These are phyloP conservation scores for Pugionium cornutum DNA, from an alignment of 345 rosid species.

Conservation along the genomic window DNA sequence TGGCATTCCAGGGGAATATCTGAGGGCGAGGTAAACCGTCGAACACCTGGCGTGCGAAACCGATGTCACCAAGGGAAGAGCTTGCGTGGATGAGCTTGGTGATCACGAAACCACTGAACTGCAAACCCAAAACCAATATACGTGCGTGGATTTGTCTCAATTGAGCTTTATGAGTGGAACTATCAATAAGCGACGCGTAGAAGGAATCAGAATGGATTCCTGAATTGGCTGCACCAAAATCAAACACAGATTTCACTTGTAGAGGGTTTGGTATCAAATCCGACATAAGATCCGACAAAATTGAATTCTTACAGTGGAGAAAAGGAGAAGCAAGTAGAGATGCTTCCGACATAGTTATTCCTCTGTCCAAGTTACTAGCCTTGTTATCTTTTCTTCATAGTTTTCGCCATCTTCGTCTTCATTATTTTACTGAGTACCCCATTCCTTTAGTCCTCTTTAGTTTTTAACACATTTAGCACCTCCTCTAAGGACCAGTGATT, in stretches of 20 bases:
- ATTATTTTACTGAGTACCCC: neutral
- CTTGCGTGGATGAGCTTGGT: slow-evolving; percentile 45
- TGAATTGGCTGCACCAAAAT: slow-evolving; percentile 29
- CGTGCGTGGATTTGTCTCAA: slow-evolving; percentile 55
- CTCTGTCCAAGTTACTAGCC: neutral
- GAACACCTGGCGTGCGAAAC: slow-evolving; percentile 58
- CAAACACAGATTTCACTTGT: neutral
- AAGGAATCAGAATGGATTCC: slow-evolving; percentile 43
- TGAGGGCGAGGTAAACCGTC: slow-evolving; percentile 59
- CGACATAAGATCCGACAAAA: neutral
- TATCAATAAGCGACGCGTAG: slow-evolving; percentile 51
- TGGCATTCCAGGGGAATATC: slow-evolving; percentile 63
- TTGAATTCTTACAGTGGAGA: slow-evolving; percentile 30
- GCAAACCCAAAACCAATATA: slow-evolving; percentile 48
- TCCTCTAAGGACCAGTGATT: neutral
- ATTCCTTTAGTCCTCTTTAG: neutral
- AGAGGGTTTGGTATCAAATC: neutral
- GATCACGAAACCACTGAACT: slow-evolving; percentile 49
- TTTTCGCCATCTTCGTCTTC: slow-evolving; percentile 12
- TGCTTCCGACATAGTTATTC: slow-evolving; percentile 33
- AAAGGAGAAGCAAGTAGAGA: slow-evolving; percentile 36
- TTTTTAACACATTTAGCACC: neutral
- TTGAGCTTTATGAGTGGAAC: slow-evolving; percentile 40
- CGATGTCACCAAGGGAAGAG: slow-evolving; percentile 45
- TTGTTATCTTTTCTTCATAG: slow-evolving; percentile 10